Evolutionary conservation across 169 alveolate genomes (phyloP).

Genomic region (Blepharisma undulans): DNA sequence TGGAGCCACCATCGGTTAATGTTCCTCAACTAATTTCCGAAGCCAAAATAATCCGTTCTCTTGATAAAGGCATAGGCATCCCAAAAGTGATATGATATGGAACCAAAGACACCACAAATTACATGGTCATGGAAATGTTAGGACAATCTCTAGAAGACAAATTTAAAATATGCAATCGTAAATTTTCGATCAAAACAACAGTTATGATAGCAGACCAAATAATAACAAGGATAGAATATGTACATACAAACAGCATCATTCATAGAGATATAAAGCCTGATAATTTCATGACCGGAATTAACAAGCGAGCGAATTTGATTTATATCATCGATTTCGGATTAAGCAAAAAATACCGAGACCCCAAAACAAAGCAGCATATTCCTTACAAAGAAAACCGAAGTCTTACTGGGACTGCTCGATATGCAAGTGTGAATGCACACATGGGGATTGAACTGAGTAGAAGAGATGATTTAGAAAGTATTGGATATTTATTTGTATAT

Average conservation of each 20-base stretch:
- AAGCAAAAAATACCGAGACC: conserved; percentile 76
- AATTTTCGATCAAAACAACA: conserved; percentile 24
- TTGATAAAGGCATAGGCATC: conserved; percentile 13
- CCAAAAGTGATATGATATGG: conserved; percentile 53
- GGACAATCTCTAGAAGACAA: conserved; percentile 32
- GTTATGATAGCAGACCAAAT: conserved; percentile 18
- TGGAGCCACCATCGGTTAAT: conserved; percentile 50
- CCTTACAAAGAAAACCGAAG: conserved; percentile 83
- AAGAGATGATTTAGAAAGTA: conserved; percentile 86
- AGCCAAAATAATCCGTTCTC: conserved; percentile 37
- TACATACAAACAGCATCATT: conserved; percentile 1
- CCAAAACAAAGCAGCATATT: conserved; percentile 62
- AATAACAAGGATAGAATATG: not conserved
- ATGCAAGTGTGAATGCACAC: conserved; percentile 81
- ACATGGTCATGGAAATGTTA: conserved; percentile 27
- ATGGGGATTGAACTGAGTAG: conserved; percentile 85
- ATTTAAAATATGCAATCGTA: not conserved
- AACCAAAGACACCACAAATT: conserved; percentile 42
- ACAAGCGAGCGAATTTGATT: not conserved
- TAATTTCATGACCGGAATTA: conserved; percentile 5
- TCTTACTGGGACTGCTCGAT: conserved; percentile 88
- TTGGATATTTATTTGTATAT: conserved; percentile 81
- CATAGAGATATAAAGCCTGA: conserved; percentile 40
- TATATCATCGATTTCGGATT: conserved; percentile 83
- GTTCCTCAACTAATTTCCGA: conserved; percentile 60